Conservation (phyloP, 345 rosid genomes). For the Boechera retrofracta region DNA sequence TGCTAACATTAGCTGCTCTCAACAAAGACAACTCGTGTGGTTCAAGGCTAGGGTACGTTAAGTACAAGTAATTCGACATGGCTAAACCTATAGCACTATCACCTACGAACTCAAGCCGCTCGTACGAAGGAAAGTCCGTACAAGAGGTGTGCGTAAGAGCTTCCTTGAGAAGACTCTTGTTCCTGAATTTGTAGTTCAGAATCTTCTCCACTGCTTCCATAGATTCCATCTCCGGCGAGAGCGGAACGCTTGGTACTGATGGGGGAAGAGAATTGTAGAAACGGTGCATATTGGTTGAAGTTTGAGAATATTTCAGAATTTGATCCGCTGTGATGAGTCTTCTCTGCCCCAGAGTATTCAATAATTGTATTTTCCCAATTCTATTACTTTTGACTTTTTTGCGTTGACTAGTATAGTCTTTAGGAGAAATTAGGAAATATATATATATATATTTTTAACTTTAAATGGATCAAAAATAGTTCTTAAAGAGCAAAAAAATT, state of each 20-base stretch:
- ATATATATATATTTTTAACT: background rate
- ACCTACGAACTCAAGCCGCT: slow-evolving; percentile 84
- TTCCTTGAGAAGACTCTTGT: slow-evolving; percentile 58
- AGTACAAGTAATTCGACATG: slow-evolving; percentile 53
- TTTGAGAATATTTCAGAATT: no score
- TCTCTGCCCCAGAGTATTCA: background rate
- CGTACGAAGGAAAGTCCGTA: slow-evolving; percentile 51
- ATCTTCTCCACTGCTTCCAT: slow-evolving; percentile 59
- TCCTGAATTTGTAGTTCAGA: slow-evolving; percentile 53
- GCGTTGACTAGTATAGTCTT: slow-evolving; percentile 13
- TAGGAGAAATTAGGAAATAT: background rate
- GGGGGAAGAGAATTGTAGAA: background rate
- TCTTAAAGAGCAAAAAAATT: background rate
- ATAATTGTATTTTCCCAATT: slow-evolving; percentile 9
- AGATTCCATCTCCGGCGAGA: slow-evolving; percentile 49
- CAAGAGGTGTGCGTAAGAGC: slow-evolving; percentile 77
- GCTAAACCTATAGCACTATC: slow-evolving; percentile 68
- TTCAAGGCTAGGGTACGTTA: slow-evolving; percentile 58
- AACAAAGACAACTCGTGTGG: slow-evolving; percentile 60
- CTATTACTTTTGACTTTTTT: slow-evolving; percentile 15
- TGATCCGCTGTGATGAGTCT: background rate
- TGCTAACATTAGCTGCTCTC: slow-evolving; percentile 71
- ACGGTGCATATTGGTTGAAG: background rate
- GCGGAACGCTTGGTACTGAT: background rate
- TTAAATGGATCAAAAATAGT: no score